Base-by-base conservation (phyloP, 2,329 filamentous ascomycete genomes). In the Dryadomyces quercivorus region DNA sequence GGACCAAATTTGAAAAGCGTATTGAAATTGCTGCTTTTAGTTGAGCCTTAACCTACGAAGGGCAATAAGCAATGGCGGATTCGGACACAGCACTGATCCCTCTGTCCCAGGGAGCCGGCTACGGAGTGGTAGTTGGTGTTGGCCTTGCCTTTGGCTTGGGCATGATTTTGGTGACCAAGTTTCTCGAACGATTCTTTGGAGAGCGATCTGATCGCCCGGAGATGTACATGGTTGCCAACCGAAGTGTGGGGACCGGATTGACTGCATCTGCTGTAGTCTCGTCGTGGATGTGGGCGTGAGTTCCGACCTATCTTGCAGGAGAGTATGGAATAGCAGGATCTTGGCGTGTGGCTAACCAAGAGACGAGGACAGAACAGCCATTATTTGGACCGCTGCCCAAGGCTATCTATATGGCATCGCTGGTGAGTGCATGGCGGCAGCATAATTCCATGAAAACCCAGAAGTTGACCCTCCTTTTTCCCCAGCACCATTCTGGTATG, bases 261-360 rank as follows among this genome's bases (percentile, higher is more conserved):
- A 88, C 94, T 1, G 86, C 88, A 8, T 86, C 87, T 9, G 90
- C 89, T 15, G 89, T 95, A 16, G 88, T 95, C 2, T 90, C 85
- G 18, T 89, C 85, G 9, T 95, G 90, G 90, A 94, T 89, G 0
- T 94, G 89, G 88, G 88, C 88, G 1, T 88, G 86, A 21, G 91
- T 87, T 0, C 72, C 5, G 34, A 21, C 18, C 12, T 50, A 8
- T 26, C 26, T 31, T 31, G 26, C 26, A 31, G 26, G 8, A 31
- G 4, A 31, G 26, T 31, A 31, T 31, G 4, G 26, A 4, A 31
- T 31, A 31, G 4, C 8, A 31, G 26, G 26, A 31, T 8, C 26
- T 31, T 4, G 4, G 26, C 26, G 26, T 31, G 26, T 31, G 26
- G 26, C 26, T 31, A 31, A 31, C 8, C 26, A 31, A 5, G 26